Conservation (phyloP, 441 rosid genomes). For the Mallotus repandus region DNA sequence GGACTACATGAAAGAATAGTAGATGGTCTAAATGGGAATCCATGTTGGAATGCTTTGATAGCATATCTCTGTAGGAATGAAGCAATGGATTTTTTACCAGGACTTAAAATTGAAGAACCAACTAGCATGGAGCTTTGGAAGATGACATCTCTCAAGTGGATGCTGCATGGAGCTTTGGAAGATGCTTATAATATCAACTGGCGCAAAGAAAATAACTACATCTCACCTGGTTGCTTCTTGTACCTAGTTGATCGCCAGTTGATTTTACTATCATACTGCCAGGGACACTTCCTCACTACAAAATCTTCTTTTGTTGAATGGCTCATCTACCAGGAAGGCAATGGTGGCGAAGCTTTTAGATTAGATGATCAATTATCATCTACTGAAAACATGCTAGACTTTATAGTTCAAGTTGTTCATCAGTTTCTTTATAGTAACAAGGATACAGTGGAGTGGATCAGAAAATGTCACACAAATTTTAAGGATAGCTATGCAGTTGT, state of each 20-base stretch:
- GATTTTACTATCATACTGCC: constrained; percentile 19
- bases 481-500: no score
- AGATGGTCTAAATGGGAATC: constrained; percentile 10
- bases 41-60: constrained; percentile 31
- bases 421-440: no score
- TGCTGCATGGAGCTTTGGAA: constrained; percentile 29
- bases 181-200: constrained; percentile 39
- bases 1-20: constrained; percentile 14
- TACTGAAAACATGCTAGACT: no score
- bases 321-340: background rate
- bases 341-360: no score
- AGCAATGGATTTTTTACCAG: background rate
- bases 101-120: background rate
- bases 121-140: no score
- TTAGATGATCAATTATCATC: background rate
- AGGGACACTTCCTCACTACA: constrained; percentile 26
- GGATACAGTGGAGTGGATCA: no score
- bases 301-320: constrained; percentile 32
- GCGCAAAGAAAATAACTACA: constrained; percentile 27
- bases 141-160: background rate
- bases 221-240: constrained; percentile 41
- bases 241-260: constrained; percentile 43
- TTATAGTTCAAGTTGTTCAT: no score
- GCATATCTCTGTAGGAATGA: constrained; percentile 17
- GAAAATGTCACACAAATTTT: no score